phyloP scores from a whole-genome alignment of 2,329 filamentous ascomycete genomes.

The Hypoxylon rubiginosum region DNA sequence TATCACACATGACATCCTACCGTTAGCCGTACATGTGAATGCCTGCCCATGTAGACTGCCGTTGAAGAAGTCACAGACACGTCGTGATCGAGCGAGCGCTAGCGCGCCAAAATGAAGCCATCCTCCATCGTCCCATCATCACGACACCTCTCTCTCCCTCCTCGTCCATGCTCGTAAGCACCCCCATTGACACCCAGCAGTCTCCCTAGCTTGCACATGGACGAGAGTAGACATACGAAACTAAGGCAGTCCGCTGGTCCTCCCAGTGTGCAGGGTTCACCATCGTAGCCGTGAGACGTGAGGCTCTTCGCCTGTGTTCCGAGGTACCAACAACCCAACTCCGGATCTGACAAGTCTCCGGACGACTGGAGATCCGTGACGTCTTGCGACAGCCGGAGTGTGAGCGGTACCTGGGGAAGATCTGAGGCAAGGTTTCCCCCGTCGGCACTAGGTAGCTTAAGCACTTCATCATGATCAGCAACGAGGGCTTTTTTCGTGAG shows the following conservation, averaged over 20 bases:
- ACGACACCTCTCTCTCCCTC: not conserved
- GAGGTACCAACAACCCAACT: not conserved
- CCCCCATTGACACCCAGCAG: not conserved
- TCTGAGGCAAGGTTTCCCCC: slow-evolving; percentile 22
- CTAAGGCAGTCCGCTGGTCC: not conserved
- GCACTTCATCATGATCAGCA: not conserved
- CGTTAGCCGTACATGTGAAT: not conserved
- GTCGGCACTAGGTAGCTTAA: slow-evolving; percentile 5
- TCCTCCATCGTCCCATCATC: slow-evolving; percentile 15
- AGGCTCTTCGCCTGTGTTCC: slow-evolving; percentile 5
- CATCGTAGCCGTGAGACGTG: slow-evolving; percentile 5
- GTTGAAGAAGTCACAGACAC: not conserved
- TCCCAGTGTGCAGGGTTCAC: not conserved
- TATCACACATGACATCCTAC: not conserved
- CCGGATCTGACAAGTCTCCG: slow-evolving; percentile 14
- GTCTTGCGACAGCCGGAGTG: slow-evolving; percentile 36
- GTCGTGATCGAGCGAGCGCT: slow-evolving; percentile 1
- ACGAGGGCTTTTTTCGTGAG: slow-evolving; percentile 5
- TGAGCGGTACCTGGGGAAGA: slow-evolving; percentile 27
- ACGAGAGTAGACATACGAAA: not conserved
- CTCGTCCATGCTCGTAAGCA: not conserved
- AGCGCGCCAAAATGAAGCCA: not conserved
- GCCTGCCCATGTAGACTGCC: not conserved
- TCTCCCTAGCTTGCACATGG: slow-evolving; percentile 6
- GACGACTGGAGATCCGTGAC: slow-evolving; percentile 35